phyloP scores from a whole-genome alignment of 2,329 filamentous ascomycete genomes.

The Ophiocordyceps camponoti-leonardi region DNA sequence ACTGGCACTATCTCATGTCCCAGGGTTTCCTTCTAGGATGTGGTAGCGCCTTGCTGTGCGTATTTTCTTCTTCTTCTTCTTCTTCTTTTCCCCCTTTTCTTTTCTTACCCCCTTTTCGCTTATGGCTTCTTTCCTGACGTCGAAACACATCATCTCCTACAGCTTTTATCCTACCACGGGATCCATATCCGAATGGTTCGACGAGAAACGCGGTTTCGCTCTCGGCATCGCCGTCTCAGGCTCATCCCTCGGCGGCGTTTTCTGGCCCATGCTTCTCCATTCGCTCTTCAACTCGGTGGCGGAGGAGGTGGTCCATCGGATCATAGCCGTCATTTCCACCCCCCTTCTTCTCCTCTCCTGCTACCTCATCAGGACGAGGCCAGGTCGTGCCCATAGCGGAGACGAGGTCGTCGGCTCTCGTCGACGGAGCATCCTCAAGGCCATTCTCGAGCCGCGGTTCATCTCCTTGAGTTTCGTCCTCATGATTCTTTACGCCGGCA shows the following conservation, averaged over 20 bases:
- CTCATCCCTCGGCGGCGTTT: constrained; percentile 13
- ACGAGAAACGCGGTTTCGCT: constrained; percentile 11
- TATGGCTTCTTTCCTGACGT: not conserved
- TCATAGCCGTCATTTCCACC: constrained; percentile 8
- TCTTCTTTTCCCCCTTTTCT: too few species aligned
- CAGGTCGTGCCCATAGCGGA: constrained; percentile 4
- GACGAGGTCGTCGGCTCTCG: constrained; percentile 1
- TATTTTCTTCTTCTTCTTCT: too few species aligned
- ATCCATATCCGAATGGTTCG: constrained; percentile 15
- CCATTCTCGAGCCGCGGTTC: constrained; percentile 9
- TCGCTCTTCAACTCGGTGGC: constrained; percentile 3
- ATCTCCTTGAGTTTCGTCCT: constrained; percentile 7
- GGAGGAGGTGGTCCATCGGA: constrained; percentile 6
- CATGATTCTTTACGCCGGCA: constrained; percentile 11
- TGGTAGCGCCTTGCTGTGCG: constrained; percentile 18
- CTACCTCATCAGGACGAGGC: constrained; percentile 11
- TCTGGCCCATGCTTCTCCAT: constrained; percentile 12
- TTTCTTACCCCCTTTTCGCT: not conserved
- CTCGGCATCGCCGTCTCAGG: constrained; percentile 14
- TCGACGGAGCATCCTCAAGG: constrained; percentile 9
- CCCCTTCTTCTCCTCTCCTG: constrained; percentile 11
- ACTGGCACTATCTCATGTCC: constrained; percentile 19
- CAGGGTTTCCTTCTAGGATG: constrained; percentile 24
- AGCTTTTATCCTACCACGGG: constrained; percentile 15
- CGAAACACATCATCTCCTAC: too few species aligned